Evolutionary conservation across 2,329 filamentous ascomycete genomes (phyloP).

Genomic region (Phialocephala subalpina): DNA sequence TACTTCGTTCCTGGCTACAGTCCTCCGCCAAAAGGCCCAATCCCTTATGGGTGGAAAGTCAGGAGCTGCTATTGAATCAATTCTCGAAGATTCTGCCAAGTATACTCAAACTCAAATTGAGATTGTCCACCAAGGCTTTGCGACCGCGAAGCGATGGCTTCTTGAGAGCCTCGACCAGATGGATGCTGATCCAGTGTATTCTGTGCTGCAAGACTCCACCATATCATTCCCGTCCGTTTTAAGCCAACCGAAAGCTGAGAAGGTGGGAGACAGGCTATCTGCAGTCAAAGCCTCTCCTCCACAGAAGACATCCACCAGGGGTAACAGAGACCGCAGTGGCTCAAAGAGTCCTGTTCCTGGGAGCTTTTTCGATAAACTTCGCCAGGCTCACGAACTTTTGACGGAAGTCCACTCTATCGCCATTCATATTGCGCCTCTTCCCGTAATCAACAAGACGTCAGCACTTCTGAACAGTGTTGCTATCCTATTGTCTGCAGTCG

Average conservation of each 20-base stretch:
- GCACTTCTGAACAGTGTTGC: slow-evolving; percentile 70
- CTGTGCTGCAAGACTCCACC: slow-evolving; percentile 90
- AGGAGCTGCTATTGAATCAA: slow-evolving; percentile 64
- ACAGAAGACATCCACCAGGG: slow-evolving; percentile 30
- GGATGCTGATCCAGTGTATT: slow-evolving; percentile 83
- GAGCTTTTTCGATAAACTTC: slow-evolving; percentile 55
- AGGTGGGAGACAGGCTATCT: slow-evolving; percentile 34
- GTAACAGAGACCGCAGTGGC: slow-evolving; percentile 23
- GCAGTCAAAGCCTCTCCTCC: slow-evolving; percentile 33
- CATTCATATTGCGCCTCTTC: slow-evolving; percentile 59
- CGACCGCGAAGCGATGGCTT: slow-evolving; percentile 72
- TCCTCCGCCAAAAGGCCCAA: slow-evolving; percentile 59
- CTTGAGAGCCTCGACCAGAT: slow-evolving; percentile 76
- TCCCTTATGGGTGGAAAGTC: slow-evolving; percentile 53
- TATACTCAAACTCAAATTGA: slow-evolving; percentile 52
- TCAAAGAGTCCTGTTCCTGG: slow-evolving; percentile 36
- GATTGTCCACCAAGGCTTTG: slow-evolving; percentile 60
- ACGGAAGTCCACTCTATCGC: slow-evolving; percentile 63
- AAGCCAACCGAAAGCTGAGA: slow-evolving; percentile 33
- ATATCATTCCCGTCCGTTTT: slow-evolving; percentile 81
- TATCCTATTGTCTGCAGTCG: slow-evolving; percentile 70
- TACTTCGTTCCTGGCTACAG: slow-evolving; percentile 53
- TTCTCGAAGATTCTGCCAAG: slow-evolving; percentile 60
- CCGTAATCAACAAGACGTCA: slow-evolving; percentile 68
- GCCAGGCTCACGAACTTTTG: slow-evolving; percentile 71